Evolutionary conservation across 768 basidiomycete genomes (phyloP).

Genomic region (Russula griseocarnosa): DNA sequence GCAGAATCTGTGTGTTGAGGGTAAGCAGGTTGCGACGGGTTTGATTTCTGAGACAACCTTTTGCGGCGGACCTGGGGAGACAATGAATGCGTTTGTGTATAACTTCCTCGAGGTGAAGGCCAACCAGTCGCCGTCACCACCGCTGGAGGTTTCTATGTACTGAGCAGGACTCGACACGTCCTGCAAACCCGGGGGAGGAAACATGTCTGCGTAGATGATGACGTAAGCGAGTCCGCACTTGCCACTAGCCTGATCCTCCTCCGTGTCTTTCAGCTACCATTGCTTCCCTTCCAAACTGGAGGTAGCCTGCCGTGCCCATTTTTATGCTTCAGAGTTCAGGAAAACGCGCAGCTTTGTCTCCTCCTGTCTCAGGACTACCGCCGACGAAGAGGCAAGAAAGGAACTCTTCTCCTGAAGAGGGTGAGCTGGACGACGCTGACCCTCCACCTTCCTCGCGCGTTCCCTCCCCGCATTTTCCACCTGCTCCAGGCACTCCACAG

Average conservation of each 20-base stretch:
- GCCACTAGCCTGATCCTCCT: background rate
- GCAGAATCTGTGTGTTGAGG: slow-evolving; percentile 48
- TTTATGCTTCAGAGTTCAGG: slow-evolving; percentile 27
- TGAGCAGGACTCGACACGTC: background rate
- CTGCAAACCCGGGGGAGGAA: slow-evolving; percentile 16
- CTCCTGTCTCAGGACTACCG: slow-evolving; percentile 41
- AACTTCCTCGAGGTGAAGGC: slow-evolving; percentile 40
- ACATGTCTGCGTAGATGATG: slow-evolving; percentile 2
- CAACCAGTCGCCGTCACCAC: slow-evolving; percentile 52
- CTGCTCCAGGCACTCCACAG: slow-evolving; percentile 31
- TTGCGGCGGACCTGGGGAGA: slow-evolving; percentile 39
- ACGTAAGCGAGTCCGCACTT: slow-evolving; percentile 9
- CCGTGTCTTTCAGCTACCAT: background rate
- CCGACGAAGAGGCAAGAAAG: slow-evolving; percentile 53
- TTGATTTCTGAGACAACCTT: background rate
- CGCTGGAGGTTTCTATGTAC: slow-evolving; percentile 33
- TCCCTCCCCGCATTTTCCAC: slow-evolving; percentile 26
- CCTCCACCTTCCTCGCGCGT: slow-evolving; percentile 29
- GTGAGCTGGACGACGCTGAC: slow-evolving; percentile 66
- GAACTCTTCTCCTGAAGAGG: slow-evolving; percentile 67
- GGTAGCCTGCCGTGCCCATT: slow-evolving; percentile 1
- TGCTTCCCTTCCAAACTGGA: background rate
- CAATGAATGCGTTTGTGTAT: slow-evolving; percentile 71
- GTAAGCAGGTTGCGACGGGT: slow-evolving; percentile 20
- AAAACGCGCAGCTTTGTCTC: slow-evolving; percentile 59